Base-by-base conservation (phyloP, 2,329 filamentous ascomycete genomes). In the Botrytis squamosa region DNA sequence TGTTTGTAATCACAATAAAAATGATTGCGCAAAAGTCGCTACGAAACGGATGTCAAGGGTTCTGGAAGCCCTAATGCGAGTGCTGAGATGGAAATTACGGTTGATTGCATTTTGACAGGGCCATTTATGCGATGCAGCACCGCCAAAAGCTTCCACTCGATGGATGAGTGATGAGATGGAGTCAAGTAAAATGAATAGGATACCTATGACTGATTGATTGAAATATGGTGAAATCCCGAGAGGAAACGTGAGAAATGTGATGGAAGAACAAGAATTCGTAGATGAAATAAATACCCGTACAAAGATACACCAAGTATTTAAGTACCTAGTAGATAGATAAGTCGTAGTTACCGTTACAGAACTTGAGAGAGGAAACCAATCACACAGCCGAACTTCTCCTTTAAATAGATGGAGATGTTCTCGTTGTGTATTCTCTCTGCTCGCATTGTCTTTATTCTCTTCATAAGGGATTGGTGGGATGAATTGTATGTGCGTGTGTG, bases 41-140 rank as follows among this genome's bases (percentile, higher is more conserved):
- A 49, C 33, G 10, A 25, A 49, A 36, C 20, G 22, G 20, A 22
- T 49, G 46, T 49, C 33, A 14, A 66, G 18, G 59, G 69, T 64
- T 38, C 40, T 59, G 69, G 69, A 52, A 71, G 69, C 42, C 59
- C 59, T 71, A 64, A 71, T 42, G 57, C 33, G 36, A 64, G 59
- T 64, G 38, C 69, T 55, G 33, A 64, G 25, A 71, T 64, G 44
- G 42, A 71, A 52, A 63, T 71, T 64, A 52, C 64, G 44, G 33
- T 52, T 52, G 7, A 66, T 66, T 66, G 22, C 64, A 67, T 38
- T 40, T 66, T 52, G 64, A 67, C 64, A 67, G 64, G 44, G 44
- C 44, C 14, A 67, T 67, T 52, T 40, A 67, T 67, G 64, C 44
- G 64, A 38, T 52, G 33, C 64, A 36, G 59, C 33, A 62, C 59